Conservation (phyloP, 2,329 filamentous ascomycete species). For the Fusarium nelsonii region DNA sequence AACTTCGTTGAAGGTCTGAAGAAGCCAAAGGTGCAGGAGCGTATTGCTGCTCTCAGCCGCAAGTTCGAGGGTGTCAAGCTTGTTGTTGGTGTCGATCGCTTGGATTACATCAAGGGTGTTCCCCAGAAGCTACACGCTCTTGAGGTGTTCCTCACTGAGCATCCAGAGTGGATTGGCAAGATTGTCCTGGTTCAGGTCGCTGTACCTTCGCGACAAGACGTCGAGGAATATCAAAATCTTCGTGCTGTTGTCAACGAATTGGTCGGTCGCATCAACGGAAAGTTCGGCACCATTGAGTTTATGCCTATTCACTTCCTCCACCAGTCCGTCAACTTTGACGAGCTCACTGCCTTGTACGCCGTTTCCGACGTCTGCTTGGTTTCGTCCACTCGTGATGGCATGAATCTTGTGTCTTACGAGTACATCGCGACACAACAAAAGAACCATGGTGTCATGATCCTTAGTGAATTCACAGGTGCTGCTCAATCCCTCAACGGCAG, state of each 20-base stretch:
- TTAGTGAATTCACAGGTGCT: conserved; percentile 96
- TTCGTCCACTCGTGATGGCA: conserved; percentile 95
- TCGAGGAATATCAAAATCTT: conserved; percentile 97
- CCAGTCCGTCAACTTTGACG: conserved; percentile 94
- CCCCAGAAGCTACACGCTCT: conserved; percentile 97
- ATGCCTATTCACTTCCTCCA: conserved; percentile 99
- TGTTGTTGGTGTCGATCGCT: conserved; percentile 94
- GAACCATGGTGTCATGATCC: conserved; percentile 91
- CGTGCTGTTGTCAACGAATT: conserved; percentile 96
- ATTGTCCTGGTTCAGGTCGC: conserved; percentile 97
- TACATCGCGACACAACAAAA: conserved; percentile 95
- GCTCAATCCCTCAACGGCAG: conserved; percentile 94
- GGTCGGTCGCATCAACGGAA: conserved; percentile 95
- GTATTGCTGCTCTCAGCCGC: conserved; percentile 84
- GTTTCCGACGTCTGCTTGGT: conserved; percentile 93
- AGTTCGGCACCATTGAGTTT: conserved; percentile 96
- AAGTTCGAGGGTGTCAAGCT: conserved; percentile 97
- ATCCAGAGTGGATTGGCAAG: conserved; percentile 98
- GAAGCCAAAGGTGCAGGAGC: conserved; percentile 86
- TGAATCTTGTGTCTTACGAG: conserved; percentile 98
- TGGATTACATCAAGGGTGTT: conserved; percentile 99
- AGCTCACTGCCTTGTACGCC: conserved; percentile 92
- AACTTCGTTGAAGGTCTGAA: conserved; percentile 93
- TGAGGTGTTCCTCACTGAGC: conserved; percentile 95
- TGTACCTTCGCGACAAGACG: conserved; percentile 92